Evolutionary conservation across 1,284 basidiomycete genomes (phyloP).

Genomic region (Austroboletus novae-zelandiae): DNA sequence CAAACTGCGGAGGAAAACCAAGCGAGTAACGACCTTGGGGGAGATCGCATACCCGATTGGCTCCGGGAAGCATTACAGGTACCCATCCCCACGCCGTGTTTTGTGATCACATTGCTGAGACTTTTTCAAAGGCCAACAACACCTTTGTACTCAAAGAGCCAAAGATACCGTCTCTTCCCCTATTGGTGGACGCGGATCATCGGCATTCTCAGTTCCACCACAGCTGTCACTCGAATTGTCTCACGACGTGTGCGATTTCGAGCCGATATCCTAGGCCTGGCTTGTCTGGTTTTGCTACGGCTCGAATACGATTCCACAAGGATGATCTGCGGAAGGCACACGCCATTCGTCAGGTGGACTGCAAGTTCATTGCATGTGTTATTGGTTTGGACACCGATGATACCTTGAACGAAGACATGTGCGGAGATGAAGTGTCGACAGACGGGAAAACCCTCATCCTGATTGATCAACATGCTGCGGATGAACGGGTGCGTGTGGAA

Average conservation of each 20-base stretch:
- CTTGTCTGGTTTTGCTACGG: constrained; percentile 12
- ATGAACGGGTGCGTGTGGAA: constrained; percentile 90
- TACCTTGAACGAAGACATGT: constrained; percentile 6
- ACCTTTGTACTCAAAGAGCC: constrained; percentile 45
- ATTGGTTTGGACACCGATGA: constrained; percentile 27
- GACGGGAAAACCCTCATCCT: constrained; percentile 56
- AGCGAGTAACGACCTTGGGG: neutral
- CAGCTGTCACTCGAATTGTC: constrained; percentile 10
- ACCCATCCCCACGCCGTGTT: constrained; percentile 14
- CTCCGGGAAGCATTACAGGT: constrained; percentile 50
- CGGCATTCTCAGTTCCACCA: constrained; percentile 12
- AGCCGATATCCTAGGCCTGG: constrained; percentile 10
- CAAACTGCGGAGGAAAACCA: constrained; percentile 6
- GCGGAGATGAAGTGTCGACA: constrained; percentile 2
- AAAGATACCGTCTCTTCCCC: constrained; percentile 43
- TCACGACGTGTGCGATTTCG: constrained; percentile 5
- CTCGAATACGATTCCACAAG: constrained; percentile 45
- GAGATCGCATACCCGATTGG: constrained; percentile 46
- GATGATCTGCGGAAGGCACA: constrained; percentile 51
- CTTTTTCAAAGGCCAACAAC: constrained; percentile 41
- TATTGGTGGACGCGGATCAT: constrained; percentile 20
- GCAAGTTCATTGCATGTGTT: constrained; percentile 83
- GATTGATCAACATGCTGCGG: constrained; percentile 94
- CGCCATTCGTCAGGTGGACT: constrained; percentile 82
- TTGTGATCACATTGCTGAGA: constrained; percentile 5